These are phyloP conservation scores for Cyclotella sp. DNA, from an alignment of 108 stramenopile genomes.

Conservation along the genomic window DNA sequence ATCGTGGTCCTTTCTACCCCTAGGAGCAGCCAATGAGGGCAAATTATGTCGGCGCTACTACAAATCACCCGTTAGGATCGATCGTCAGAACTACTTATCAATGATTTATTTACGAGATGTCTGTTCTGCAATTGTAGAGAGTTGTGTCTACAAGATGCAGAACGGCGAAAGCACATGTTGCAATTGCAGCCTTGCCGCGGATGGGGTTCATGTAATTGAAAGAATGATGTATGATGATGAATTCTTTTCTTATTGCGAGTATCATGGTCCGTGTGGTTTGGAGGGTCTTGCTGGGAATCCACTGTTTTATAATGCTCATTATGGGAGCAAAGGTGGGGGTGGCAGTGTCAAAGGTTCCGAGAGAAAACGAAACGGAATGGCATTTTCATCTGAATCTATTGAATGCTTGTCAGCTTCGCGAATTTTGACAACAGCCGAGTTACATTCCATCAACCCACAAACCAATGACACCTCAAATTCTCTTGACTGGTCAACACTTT, in stretches of 20 bases:
- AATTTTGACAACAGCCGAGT: constrained; percentile 10
- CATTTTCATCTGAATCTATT: background rate
- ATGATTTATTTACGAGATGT: constrained; percentile 38
- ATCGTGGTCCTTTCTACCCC: constrained; percentile 34
- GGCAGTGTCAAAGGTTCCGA: background rate
- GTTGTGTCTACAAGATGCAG: background rate
- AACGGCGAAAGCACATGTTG: background rate
- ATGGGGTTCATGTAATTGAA: constrained; percentile 38
- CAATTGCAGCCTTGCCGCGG: constrained; percentile 26
- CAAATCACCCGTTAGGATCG: constrained; percentile 44
- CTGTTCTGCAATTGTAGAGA: constrained; percentile 20
- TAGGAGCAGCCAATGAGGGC: constrained; percentile 24
- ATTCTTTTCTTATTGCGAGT: constrained; percentile 49
- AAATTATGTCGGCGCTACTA: constrained; percentile 24
- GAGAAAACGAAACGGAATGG: background rate
- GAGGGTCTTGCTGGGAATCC: constrained; percentile 46
- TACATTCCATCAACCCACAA: constrained; percentile 7
- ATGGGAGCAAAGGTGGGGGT: background rate
- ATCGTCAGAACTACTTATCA: constrained; percentile 20
- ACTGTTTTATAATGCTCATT: constrained; percentile 43
- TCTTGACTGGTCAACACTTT: constrained; percentile 11
- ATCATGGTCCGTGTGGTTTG: constrained; percentile 42
- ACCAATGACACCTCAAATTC: background rate
- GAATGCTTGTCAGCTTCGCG: background rate
- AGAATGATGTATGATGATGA: constrained; percentile 28